Evolutionary conservation across 164 flowering plant species (phyloP).

Genomic region (Akebia trifoliata): DNA sequence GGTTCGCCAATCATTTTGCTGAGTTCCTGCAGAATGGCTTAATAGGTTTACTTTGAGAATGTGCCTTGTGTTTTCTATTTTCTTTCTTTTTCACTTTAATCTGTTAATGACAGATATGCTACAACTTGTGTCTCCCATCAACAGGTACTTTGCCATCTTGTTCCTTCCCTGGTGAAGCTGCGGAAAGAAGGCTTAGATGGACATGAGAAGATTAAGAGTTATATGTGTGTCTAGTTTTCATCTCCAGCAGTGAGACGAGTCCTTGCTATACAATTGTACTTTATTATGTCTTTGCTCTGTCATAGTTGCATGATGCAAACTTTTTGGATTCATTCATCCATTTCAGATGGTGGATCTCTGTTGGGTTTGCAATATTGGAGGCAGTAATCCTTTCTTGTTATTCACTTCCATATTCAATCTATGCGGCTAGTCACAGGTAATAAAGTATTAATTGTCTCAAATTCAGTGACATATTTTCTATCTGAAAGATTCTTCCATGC

Average conservation of each 20-base stretch:
- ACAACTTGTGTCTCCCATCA: conserved; percentile 7
- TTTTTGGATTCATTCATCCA: conserved; percentile 11
- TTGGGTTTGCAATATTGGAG: conserved; percentile 82
- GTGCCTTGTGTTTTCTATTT: not conserved
- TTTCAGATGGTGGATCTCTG: conserved; percentile 97
- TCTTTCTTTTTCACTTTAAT: not conserved
- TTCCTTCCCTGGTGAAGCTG: conserved; percentile 93
- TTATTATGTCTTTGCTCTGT: conserved; percentile 8
- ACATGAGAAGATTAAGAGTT: conserved; percentile 95
- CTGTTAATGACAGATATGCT: not conserved
- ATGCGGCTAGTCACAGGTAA: conserved; percentile 76
- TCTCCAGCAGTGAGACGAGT: conserved; percentile 67
- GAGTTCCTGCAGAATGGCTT: not conserved
- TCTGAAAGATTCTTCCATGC: not conserved
- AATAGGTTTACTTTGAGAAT: not conserved
- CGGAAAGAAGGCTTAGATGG: conserved; percentile 99
- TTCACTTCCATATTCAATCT: conserved; percentile 85
- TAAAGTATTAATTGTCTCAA: not conserved
- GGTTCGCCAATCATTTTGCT: not conserved
- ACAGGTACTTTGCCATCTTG: conserved; percentile 80
- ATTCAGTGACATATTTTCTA: not conserved
- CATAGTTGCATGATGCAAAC: conserved; percentile 3
- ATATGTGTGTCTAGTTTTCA: conserved; percentile 90
- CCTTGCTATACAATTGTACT: conserved; percentile 21
- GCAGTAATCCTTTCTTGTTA: conserved; percentile 59